These are phyloP conservation scores for Noccaea caerulescens DNA, from an alignment of 345 rosid species.

Conservation along the genomic window DNA sequence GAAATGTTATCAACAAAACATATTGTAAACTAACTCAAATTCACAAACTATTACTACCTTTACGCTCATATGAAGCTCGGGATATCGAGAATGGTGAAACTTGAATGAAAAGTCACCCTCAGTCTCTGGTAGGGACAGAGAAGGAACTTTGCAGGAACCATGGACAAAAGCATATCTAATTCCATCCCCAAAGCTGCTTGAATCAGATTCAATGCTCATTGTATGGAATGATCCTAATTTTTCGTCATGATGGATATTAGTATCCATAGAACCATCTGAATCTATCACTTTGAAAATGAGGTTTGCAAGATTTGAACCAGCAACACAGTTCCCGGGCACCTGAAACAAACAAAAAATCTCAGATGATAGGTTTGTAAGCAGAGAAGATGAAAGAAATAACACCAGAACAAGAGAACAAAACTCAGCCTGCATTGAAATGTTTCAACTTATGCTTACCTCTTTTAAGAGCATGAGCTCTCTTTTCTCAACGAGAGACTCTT, in stretches of 20 bases:
- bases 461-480: conserved; percentile 54
- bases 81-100: conserved; percentile 52
- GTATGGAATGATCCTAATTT: conserved; percentile 48
- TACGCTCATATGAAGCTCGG: conserved; percentile 48
- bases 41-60: conserved; percentile 33
- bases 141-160: conserved; percentile 56
- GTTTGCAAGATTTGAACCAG: conserved; percentile 56
- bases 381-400: neutral
- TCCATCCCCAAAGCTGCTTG: conserved; percentile 25
- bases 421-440: neutral
- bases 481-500: conserved; percentile 47
- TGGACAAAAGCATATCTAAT: conserved; percentile 50
- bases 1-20: conserved; percentile 10
- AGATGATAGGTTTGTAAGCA: neutral
- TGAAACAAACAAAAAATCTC: conserved; percentile 31
- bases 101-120: conserved; percentile 51
- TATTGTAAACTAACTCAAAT: neutral
- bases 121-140: conserved; percentile 49
- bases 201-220: conserved; percentile 47
- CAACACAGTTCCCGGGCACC: conserved; percentile 49
- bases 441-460: conserved; percentile 39
- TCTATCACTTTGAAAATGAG: conserved; percentile 54
- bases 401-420: neutral
- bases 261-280: conserved; percentile 51
- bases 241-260: conserved; percentile 54